Base-by-base conservation (phyloP, 495 filamentous ascomycete species). In the Cladorrhinum samala region DNA sequence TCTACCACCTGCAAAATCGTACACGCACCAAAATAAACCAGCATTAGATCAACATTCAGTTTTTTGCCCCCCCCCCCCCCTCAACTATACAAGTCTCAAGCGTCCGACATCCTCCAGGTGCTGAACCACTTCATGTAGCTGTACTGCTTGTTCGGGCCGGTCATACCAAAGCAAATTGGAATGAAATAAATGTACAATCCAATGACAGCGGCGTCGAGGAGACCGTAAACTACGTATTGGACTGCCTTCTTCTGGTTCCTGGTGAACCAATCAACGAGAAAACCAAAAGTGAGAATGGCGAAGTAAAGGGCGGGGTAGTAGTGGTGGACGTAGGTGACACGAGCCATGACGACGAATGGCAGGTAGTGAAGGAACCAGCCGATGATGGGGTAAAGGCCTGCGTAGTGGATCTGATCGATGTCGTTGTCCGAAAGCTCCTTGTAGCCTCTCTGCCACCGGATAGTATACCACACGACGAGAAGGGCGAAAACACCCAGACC, bases 301-400 rank as follows among this genome's bases (percentile, higher is more conserved):
- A 96, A 98, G 74, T 96, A 98, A 3, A 98, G 80, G n/a, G 93
- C 93, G 7, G 93, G 93, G 70, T 97, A 98, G 72, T 98, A 98
- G 72, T 98, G 93, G 69, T 98, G 93, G 43, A 98, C 93, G 68
- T 98, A 98, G 21, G 93, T 98, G 50, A 98, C 93, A 73, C 93
- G 86, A 11, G 88, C 94, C 93, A 98, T 98, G 64, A 90, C 82
- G 61, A 96, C 80, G 71, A 98, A 98, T 18, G 93, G 93, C 43
- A 96, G 68, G 62, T 96, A 98, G 72, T 98, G 93, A 50, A 97
- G 77, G 67, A 96, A 82, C 93, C 93, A 98, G 45, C 93, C 93
- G 54, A 95, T 77, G 47, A 91, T 77, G 5, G 92, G 92, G 68
- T 98, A 98, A 38, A 97, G 41, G 23, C 91, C 93, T 19, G 89